These are phyloP conservation scores for Pelargonium cotyledonis DNA, from an alignment of 441 rosid species.

Conservation along the genomic window DNA sequence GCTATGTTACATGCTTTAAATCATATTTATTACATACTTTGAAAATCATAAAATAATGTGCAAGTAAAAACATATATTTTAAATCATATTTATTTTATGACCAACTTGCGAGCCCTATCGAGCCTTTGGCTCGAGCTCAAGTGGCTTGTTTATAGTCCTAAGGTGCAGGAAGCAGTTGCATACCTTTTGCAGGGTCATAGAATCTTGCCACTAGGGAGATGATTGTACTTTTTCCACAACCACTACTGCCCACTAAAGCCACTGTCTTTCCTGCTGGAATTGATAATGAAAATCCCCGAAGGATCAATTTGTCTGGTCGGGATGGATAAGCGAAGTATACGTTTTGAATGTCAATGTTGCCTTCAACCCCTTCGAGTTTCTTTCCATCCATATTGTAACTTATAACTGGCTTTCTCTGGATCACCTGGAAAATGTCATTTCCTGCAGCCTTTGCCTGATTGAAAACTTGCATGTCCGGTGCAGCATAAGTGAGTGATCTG, in stretches of 20 bases:
- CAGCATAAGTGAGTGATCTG: conserved; percentile 56
- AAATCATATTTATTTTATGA: too few relatives aligned
- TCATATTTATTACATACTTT: too few relatives aligned
- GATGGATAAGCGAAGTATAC: conserved; percentile 55
- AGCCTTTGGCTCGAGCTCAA: too few relatives aligned
- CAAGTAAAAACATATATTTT: too few relatives aligned
- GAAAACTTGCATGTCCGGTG: conserved; percentile 67
- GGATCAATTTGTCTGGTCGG: conserved; percentile 37
- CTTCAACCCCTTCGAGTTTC: conserved; percentile 28
- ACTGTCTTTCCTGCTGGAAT: conserved; percentile 56
- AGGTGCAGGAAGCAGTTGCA: conserved; percentile 2
- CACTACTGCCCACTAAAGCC: conserved; percentile 61
- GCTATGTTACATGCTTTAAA: not conserved
- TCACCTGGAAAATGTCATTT: conserved; percentile 46
- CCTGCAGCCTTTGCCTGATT: conserved; percentile 68
- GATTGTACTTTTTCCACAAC: conserved; percentile 62
- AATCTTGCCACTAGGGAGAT: conserved; percentile 55
- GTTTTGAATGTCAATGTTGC: conserved; percentile 40
- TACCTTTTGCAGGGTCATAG: conserved; percentile 57
- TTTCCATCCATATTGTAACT: conserved; percentile 24
- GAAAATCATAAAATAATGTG: too few relatives aligned
- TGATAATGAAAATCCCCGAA: conserved; percentile 46
- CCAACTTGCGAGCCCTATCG: too few relatives aligned
- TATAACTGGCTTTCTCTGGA: conserved; percentile 39
- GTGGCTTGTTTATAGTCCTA: not conserved